Base-by-base conservation (phyloP, 805 yeast genomes). In the Pichia sporocuriosa region DNA sequence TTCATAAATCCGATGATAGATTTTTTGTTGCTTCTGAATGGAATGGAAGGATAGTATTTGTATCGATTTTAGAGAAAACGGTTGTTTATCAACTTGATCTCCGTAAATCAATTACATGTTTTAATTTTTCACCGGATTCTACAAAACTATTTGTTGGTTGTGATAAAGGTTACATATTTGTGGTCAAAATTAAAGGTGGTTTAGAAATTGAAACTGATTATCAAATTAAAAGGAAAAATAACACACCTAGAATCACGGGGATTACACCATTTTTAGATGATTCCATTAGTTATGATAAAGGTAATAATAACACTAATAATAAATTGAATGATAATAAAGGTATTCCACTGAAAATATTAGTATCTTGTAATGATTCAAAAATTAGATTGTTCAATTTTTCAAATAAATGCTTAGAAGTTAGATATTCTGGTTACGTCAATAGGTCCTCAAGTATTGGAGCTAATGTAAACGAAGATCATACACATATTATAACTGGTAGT, bases 1-100 rank as follows among this genome's bases (percentile, higher is more conserved):
- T 89, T 59, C 95, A 85, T 54, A 94, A 93, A 1, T 65, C 66
- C 1, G 97, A 89, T 61, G 96, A 89, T 56, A 62, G 97, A 20
- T 89, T 89, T 56, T 86, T 89, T 58, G 58, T 83, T 3, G 79
- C 88, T 48, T 90, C 95, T 6, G 82, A 90, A 39, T 65, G 88
- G 47, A 95, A 87, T 54, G 81, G 82, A 44, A 68, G 73, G 19
- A 69, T 85, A 15, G 64, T 94, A 42, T 59, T 89, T n/a, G 86
- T 96, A 94, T 82, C 90, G 1, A 80, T 89, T 22, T 67, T 88
- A 35, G 97, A 89, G 43, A 68, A 71, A 28, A 72, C 72, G 34
- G 79, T 83, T 4, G 70, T 81, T 8, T 83, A 65, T 55, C 70
- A 76, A 49, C 68, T 72, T 38, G 80, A 80, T 35, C 73, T 84